phyloP scores from a whole-genome alignment of 2,329 filamentous ascomycete species.

The Cladosporium sphaerospermum region DNA sequence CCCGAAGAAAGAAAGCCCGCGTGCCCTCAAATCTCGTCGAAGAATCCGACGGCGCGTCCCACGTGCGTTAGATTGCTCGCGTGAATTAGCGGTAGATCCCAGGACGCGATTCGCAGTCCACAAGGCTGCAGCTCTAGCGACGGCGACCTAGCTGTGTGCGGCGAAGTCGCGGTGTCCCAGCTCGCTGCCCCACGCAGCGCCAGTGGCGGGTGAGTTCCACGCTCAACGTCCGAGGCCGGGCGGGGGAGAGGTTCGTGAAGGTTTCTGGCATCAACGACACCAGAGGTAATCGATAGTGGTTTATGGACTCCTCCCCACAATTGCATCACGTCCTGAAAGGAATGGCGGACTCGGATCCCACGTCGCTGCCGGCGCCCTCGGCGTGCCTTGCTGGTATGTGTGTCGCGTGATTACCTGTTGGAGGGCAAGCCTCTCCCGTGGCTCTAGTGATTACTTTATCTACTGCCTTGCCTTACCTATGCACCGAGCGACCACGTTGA shows the following conservation, averaged over 20 bases:
- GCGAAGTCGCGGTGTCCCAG: not conserved
- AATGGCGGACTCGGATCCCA: conserved; percentile 27
- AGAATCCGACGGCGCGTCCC: not conserved
- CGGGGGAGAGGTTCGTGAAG: too few relatives aligned
- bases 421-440: too few relatives aligned
- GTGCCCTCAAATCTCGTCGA: too few relatives aligned
- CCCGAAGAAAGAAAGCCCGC: too few relatives aligned
- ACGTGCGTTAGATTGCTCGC: not conserved
- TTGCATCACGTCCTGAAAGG: conserved; percentile 20
- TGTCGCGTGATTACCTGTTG: too few relatives aligned
- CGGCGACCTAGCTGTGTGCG: too few relatives aligned
- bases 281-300: not conserved
- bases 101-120: not conserved
- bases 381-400: conserved; percentile 59
- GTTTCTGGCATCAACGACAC: not conserved
- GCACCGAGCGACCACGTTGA: too few relatives aligned
- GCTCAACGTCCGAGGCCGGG: too few relatives aligned
- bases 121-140: not conserved
- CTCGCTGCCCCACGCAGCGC: not conserved
- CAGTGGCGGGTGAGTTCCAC: too few relatives aligned
- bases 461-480: too few relatives aligned
- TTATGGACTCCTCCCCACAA: conserved; percentile 28
- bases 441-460: too few relatives aligned
- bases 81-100: not conserved
- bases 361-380: conserved; percentile 54